Percentiles rank a stretch among this genome's conserved stretches.
Conservation (phyloP, 306 rosid genomes). For the Trifolium fragiferum region DNA sequence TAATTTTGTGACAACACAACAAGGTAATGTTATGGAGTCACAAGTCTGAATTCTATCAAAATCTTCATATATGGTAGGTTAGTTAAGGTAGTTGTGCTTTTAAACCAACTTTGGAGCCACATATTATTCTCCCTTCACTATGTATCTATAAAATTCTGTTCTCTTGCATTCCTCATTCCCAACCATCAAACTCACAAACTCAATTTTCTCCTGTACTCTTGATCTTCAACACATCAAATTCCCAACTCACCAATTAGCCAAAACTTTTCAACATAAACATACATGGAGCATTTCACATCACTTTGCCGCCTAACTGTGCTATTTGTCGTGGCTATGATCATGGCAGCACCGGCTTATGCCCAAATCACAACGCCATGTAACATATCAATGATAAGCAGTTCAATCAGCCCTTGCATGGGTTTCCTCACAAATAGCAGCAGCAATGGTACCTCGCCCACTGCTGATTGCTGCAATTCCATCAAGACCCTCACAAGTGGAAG, state of each 20-base stretch:
- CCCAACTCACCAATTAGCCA: conserved; percentile 3
- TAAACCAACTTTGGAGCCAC: conserved; percentile 60
- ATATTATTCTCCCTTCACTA: conserved; percentile 36
- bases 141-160: conserved; percentile 58
- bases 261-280: background rate
- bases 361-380: conserved; percentile 70
- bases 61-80: conserved; percentile 35
- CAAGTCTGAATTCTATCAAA: conserved; percentile 18
- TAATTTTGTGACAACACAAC: conserved; percentile 13
- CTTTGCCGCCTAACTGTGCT: conserved; percentile 34
- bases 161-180: conserved; percentile 34
- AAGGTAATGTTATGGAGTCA: background rate
- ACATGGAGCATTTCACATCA: conserved; percentile 45
- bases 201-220: conserved; percentile 14
- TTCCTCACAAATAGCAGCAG: conserved; percentile 70
- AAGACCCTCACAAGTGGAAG: conserved; percentile 62
- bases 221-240: no score
- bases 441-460: conserved; percentile 69
- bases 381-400: conserved; percentile 47
- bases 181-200: conserved; percentile 18
- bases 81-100: conserved; percentile 78
- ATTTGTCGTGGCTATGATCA: conserved; percentile 40
- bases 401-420: conserved; percentile 64
- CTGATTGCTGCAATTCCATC: conserved; percentile 71
- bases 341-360: conserved; percentile 46